Evolutionary conservation across 352 stramenopile genomes (phyloP).

Genomic region (Sclerospora graminicola): DNA sequence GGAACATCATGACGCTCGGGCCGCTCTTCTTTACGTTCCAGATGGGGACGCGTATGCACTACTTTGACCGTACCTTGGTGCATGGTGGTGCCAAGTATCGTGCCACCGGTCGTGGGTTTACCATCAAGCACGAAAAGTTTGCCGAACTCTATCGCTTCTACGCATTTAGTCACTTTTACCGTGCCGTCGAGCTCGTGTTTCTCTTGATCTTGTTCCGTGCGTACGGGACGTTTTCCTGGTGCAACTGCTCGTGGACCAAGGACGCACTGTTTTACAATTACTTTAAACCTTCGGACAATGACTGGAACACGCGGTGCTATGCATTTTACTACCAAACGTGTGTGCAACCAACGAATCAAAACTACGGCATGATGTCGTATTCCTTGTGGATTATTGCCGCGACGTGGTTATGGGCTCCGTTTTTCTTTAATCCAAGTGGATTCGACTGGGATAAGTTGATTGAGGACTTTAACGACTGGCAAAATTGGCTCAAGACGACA

Average conservation of each 20-base stretch:
- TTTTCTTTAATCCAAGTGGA: constrained; percentile 96
- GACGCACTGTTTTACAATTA: constrained; percentile 72
- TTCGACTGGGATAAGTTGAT: constrained; percentile 97
- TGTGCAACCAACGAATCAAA: constrained; percentile 90
- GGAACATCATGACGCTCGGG: constrained; percentile 94
- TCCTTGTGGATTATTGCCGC: constrained; percentile 92
- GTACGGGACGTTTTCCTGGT: constrained; percentile 92
- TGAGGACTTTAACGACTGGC: constrained; percentile 90
- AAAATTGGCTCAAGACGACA: constrained; percentile 89
- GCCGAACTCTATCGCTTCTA: constrained; percentile 98
- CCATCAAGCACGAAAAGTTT: constrained; percentile 97
- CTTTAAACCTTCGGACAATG: constrained; percentile 57
- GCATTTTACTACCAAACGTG: constrained; percentile 84
- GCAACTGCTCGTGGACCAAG: constrained; percentile 77
- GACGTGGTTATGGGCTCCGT: constrained; percentile 80
- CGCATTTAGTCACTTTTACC: constrained; percentile 96
- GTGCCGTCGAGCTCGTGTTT: constrained; percentile 92
- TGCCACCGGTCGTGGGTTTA: constrained; percentile 96
- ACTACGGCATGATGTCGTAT: constrained; percentile 98
- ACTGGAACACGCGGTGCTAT: constrained; percentile 78
- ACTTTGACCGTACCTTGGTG: constrained; percentile 97
- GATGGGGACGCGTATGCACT: constrained; percentile 98
- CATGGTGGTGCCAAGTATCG: constrained; percentile 97
- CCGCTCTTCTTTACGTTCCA: constrained; percentile 99
- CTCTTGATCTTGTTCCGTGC: constrained; percentile 72